These are phyloP conservation scores for Phaeotremella skinneri DNA, from an alignment of 768 basidiomycete genomes.

Conservation along the genomic window DNA sequence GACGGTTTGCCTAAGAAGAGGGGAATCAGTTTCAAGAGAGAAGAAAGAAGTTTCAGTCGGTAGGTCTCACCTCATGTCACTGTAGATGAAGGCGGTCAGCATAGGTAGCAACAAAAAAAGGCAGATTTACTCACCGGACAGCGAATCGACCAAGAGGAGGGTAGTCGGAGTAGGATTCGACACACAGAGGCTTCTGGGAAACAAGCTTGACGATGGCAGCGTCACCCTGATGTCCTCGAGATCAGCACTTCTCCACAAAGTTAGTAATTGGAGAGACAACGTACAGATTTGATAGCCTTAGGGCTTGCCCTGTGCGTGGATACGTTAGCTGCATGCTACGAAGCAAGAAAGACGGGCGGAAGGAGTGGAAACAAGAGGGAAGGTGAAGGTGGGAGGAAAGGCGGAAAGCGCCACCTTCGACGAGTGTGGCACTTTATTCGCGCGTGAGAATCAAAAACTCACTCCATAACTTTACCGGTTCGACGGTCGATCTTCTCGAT, in stretches of 20 bases:
- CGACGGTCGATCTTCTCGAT: constrained; percentile 98
- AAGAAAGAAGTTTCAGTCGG: neutral
- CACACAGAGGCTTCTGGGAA: constrained; percentile 94
- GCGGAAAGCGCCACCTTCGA: too few relatives aligned
- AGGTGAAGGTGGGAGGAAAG: neutral
- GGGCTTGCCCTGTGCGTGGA: constrained; percentile 58
- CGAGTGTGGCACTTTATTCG: constrained; percentile 14
- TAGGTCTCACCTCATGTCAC: constrained; percentile 6
- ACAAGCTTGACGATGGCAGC: constrained; percentile 97
- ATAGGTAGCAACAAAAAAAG: constrained; percentile 2
- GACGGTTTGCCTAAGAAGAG: constrained; percentile 99
- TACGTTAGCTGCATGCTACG: too few relatives aligned
- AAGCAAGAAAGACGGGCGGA: too few relatives aligned
- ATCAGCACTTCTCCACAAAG: too few relatives aligned
- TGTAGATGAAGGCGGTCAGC: neutral
- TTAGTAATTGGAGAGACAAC: too few relatives aligned
- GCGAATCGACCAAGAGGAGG: constrained; percentile 88
- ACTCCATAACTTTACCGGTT: constrained; percentile 87
- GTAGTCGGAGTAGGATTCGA: constrained; percentile 84
- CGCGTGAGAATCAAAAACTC: neutral
- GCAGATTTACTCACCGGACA: constrained; percentile 22
- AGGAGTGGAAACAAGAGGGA: too few relatives aligned
- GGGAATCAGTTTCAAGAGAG: constrained; percentile 71
- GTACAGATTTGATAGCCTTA: constrained; percentile 82
- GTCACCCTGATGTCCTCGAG: constrained; percentile 69